Conservation (phyloP, 345 rosid genomes). For the Populus alba region DNA sequence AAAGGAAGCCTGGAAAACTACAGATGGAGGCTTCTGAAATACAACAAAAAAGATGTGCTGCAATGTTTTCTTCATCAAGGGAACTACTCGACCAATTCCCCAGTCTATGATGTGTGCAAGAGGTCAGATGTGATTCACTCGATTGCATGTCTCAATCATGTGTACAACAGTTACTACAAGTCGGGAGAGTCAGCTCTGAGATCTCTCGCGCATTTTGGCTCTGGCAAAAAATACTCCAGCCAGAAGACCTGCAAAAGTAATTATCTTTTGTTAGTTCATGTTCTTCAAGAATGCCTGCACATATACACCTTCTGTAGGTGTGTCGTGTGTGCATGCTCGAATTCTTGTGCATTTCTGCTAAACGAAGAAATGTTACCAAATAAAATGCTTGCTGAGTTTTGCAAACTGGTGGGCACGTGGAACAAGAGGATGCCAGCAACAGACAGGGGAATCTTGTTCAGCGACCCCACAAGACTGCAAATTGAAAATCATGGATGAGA, state of each 20-base stretch:
- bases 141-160: not conserved
- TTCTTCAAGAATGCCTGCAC: not conserved
- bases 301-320: not conserved
- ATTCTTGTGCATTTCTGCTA: not conserved
- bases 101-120: not conserved
- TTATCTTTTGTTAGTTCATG: not conserved
- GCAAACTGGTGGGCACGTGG: slow-evolving; percentile 86
- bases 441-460: slow-evolving; percentile 92
- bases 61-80: not conserved
- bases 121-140: not conserved
- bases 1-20: not conserved
- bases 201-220: slow-evolving; percentile 80
- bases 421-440: slow-evolving; percentile 81
- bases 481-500: slow-evolving; percentile 21
- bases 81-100: not conserved
- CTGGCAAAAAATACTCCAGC: slow-evolving; percentile 90
- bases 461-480: slow-evolving; percentile 90
- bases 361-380: slow-evolving; percentile 52
- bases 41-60: not conserved
- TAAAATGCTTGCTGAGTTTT: slow-evolving; percentile 89
- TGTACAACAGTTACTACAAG: not conserved
- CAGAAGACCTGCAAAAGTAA: slow-evolving; percentile 57
- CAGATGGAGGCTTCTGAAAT: not conserved
- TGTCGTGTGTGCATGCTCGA: not conserved
- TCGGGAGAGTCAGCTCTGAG: slow-evolving; percentile 22